A percentile compares a stretch with the other conserved stretches of the same genome.
Evolutionary conservation across 345 rosid species (phyloP).

Genomic region (Eucalyptus sp.): DNA sequence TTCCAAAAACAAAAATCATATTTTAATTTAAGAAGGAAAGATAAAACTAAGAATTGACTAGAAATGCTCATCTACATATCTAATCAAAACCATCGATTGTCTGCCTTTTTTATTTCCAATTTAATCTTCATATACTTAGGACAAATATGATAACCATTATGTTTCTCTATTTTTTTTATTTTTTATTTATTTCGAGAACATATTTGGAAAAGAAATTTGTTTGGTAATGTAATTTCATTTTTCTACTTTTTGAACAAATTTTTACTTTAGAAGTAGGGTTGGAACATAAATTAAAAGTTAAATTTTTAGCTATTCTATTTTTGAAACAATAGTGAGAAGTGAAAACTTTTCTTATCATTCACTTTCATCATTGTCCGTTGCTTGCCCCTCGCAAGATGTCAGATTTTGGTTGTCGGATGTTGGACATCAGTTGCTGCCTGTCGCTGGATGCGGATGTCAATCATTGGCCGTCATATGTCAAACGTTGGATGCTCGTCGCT

Average conservation of each 20-base stretch:
- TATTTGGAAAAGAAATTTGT: too few relatives aligned
- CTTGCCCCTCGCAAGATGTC: fast-evolving
- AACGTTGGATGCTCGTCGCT: too few relatives aligned
- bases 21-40: not conserved
- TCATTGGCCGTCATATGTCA: fast-evolving
- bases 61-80: not conserved
- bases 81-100: not conserved
- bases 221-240: fast-evolving
- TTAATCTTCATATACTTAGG: not conserved
- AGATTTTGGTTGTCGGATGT: fast-evolving
- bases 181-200: fast-evolving
- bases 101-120: not conserved
- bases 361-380: fast-evolving
- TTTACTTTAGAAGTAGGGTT: too few relatives aligned
- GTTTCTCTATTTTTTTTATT: fast-evolving
- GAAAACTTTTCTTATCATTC: too few relatives aligned
- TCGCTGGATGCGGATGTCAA: fast-evolving
- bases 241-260: fast-evolving
- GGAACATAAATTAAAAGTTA: fast-evolving
- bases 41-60: not conserved
- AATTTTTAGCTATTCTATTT: too few relatives aligned
- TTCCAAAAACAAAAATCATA: not conserved
- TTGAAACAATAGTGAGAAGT: fast-evolving
- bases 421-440: too few relatives aligned
- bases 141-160: too few relatives aligned